Evolutionary conservation across 148 eudicot species (phyloP).

Genomic region (Rhododendron henanense): DNA sequence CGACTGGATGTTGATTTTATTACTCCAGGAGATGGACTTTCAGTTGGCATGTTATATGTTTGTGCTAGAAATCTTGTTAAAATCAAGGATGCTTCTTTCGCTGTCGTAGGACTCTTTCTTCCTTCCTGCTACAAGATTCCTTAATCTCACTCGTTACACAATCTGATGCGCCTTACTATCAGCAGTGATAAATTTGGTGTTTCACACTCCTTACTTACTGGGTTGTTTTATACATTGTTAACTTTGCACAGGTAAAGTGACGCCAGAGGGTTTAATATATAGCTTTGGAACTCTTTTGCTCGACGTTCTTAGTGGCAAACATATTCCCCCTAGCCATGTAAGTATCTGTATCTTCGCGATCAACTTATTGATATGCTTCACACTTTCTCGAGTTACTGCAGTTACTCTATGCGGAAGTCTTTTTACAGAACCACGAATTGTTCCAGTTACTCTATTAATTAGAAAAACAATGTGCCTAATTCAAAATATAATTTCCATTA

Average conservation of each 20-base stretch:
- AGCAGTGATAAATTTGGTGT: not conserved
- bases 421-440: not conserved
- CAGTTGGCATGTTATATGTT: not conserved
- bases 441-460: not conserved
- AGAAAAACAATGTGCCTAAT: not conserved
- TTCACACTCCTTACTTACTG: not conserved
- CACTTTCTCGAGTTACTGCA: not conserved
- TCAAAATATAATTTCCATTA: not conserved
- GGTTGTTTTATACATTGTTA: not conserved
- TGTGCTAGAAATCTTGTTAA: not conserved
- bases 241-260: conserved; percentile 44
- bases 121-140: not conserved
- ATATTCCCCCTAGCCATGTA: conserved; percentile 72
- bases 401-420: not conserved
- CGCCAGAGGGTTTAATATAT: conserved; percentile 64
- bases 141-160: not conserved
- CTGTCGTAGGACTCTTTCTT: not conserved
- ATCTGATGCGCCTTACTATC: not conserved
- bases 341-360: conserved; percentile 16
- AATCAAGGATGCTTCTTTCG: not conserved
- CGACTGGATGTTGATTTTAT: not conserved
- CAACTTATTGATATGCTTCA: conserved; percentile 1
- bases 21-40: not conserved
- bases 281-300: conserved; percentile 69
- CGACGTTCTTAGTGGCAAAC: conserved; percentile 72